phyloP scores from a whole-genome alignment of 1,284 basidiomycete genomes.

The Cryptococcus amylolentus region DNA sequence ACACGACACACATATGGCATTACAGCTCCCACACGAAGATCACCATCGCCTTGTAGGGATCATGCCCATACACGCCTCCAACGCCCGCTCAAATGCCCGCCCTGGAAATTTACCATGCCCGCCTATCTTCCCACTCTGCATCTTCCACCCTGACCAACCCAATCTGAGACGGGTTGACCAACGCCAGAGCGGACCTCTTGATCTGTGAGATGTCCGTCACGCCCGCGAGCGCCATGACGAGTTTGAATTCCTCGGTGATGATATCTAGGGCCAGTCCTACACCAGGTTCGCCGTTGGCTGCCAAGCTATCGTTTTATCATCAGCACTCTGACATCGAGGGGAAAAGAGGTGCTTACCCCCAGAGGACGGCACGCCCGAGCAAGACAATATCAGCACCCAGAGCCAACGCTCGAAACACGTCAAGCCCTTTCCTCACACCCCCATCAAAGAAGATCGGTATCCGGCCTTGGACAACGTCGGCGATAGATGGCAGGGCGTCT shows the following conservation, averaged over 20 bases:
- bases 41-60: no score
- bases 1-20: no score
- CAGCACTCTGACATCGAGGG: neutral
- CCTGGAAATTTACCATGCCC: no score
- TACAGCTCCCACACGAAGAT: no score
- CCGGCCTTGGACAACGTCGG: constrained; percentile 23
- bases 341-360: constrained; percentile 17
- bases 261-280: constrained; percentile 3
- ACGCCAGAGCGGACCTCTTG: no score
- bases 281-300: constrained; percentile 1
- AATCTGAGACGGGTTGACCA: no score
- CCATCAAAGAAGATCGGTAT: constrained; percentile 37
- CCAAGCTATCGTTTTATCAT: neutral
- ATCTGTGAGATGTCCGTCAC: no score
- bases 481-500: constrained; percentile 28
- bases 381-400: constrained; percentile 34
- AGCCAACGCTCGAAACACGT: constrained; percentile 38
- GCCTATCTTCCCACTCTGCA: no score
- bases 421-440: constrained; percentile 33
- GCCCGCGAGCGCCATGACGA: neutral
- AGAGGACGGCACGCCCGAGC: constrained; percentile 25
- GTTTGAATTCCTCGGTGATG: constrained; percentile 7
- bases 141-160: no score
- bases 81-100: no score
- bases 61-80: no score